Percentiles rank a stretch among this genome's conserved stretches.
Conservation (phyloP, 495 filamentous ascomycete species). For the Aspergillus cristatus region DNA sequence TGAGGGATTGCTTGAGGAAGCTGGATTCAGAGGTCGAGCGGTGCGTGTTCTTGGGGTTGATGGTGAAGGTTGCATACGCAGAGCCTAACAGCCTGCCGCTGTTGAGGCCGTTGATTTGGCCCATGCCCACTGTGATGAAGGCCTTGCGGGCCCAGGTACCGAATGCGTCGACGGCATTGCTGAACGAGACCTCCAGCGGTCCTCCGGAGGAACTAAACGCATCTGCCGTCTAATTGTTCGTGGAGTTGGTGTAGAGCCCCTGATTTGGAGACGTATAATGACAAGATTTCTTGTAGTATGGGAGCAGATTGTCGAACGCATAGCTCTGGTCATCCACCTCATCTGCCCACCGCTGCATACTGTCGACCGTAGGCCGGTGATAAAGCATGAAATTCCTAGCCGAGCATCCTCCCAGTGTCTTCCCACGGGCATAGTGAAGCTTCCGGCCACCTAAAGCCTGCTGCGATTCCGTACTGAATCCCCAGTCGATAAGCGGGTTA, state of each 20-base stretch:
- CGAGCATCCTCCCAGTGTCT: slow-evolving; percentile 18
- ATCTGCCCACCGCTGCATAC: slow-evolving; percentile 45
- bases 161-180: slow-evolving; percentile 16
- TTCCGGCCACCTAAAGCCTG: slow-evolving; percentile 10
- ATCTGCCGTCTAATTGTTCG: slow-evolving; percentile 15
- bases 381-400: slow-evolving; percentile 41
- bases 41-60: slow-evolving; percentile 22
- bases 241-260: slow-evolving; percentile 13
- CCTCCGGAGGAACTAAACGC: slow-evolving; percentile 18
- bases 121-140: slow-evolving; percentile 24
- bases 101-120: slow-evolving; percentile 21
- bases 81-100: slow-evolving; percentile 26
- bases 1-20: slow-evolving; percentile 24
- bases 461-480: slow-evolving; percentile 31
- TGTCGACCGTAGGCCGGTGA: slow-evolving; percentile 22
- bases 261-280: slow-evolving; percentile 41
- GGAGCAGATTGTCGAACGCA: slow-evolving; percentile 38
- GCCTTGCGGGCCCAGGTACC: slow-evolving; percentile 13
- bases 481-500: slow-evolving; percentile 40
- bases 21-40: slow-evolving; percentile 32
- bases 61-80: slow-evolving; percentile 21
- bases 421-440: slow-evolving; percentile 22
- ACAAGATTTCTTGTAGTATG: slow-evolving; percentile 41
- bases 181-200: slow-evolving; percentile 27
- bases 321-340: slow-evolving; percentile 43